Conservation (phyloP, 495 filamentous ascomycete species). For the Aspergillus ellipticus region DNA sequence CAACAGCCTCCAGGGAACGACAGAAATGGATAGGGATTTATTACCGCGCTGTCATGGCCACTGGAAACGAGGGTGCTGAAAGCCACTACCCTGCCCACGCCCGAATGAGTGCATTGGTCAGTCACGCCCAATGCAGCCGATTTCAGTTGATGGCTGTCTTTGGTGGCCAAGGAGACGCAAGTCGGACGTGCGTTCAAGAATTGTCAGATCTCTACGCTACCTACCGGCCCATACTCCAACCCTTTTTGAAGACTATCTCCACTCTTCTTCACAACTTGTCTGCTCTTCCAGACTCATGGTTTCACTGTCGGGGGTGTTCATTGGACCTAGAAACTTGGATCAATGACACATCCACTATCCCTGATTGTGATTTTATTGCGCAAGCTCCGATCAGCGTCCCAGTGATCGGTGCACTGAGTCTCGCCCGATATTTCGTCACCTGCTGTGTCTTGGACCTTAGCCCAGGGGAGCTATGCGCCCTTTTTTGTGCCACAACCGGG, state of each 20-base stretch:
- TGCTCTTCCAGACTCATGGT: slow-evolving; percentile 1
- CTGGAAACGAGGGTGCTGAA: background rate
- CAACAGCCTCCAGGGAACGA: background rate
- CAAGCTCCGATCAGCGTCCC: slow-evolving; percentile 33
- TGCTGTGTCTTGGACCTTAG: slow-evolving; percentile 22
- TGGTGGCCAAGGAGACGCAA: slow-evolving; percentile 24
- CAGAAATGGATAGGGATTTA: slow-evolving; percentile 16
- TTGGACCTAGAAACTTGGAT: slow-evolving; percentile 25
- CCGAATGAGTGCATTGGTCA: slow-evolving; percentile 12
- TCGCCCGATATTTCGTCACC: slow-evolving; percentile 26
- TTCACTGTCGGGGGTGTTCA: slow-evolving; percentile 8
- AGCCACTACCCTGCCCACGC: background rate
- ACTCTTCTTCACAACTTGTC: slow-evolving; percentile 17
- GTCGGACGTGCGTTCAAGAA: slow-evolving; percentile 19
- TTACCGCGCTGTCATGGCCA: slow-evolving; percentile 12
- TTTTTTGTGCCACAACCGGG: slow-evolving; percentile 24
- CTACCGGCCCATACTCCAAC: slow-evolving; percentile 17
- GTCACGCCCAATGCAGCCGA: slow-evolving; percentile 11
- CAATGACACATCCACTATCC: slow-evolving; percentile 7
- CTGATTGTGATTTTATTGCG: slow-evolving; percentile 17
- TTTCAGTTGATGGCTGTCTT: slow-evolving; percentile 23
- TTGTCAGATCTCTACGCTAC: slow-evolving; percentile 18
- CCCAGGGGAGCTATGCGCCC: slow-evolving; percentile 23
- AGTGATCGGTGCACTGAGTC: slow-evolving; percentile 23
- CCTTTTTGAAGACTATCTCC: slow-evolving; percentile 11